Evolutionary conservation across 192 early-diverging fungal genomes (phyloP), one percentile per base, ranked within the genome.

Genomic region (Podochytrium sp.): DNA sequence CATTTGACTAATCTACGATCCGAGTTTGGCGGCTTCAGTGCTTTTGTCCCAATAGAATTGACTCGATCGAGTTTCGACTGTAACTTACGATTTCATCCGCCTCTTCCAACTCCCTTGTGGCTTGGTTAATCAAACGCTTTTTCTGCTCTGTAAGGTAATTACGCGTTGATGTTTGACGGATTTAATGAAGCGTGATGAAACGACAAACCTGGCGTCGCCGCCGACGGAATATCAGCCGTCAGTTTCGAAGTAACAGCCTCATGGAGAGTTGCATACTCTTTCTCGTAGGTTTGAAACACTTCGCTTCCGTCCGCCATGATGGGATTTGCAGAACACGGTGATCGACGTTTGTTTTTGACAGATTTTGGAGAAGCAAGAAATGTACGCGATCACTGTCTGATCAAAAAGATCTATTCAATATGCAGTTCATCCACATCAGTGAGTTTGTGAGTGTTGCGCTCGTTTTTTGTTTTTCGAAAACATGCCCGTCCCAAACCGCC

Each of bases 281-380:
- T 89, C 68, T 97, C 92, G 84, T 97, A 97, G 67, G 87, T 95
- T 53, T 87, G 85, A 76, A 95, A 94, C 25, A 95, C 89, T 29
- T 94, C 91, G 32, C 91, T 91, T 29, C 88, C 89, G 38, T 32
- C 66, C 30, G 51, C 14, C 69, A 71, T 59, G 43, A 23, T 39
- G 20, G 18, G 16, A 62, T 25, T 62, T 38, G 14, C 32, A 39
- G 60, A 12, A 62, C 14, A n/a, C n/a, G n/a, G n/a, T n/a, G n/a
- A n/a, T n/a, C n/a, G n/a, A n/a, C n/a, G n/a, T n/a, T n/a, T n/a
- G n/a, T 39, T 62, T 37, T 38, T 12, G 25, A 57, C 20, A 57
- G 29, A 57, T 57, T 47, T 47, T 47, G 43, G 10, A 16, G n/a
- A 47, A 47, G 12, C 43, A 20, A 47, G n/a, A 16, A 47, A 47